Evolutionary conservation across 768 basidiomycete genomes (phyloP).

Genomic region (Tricholoma bakamatsutake): DNA sequence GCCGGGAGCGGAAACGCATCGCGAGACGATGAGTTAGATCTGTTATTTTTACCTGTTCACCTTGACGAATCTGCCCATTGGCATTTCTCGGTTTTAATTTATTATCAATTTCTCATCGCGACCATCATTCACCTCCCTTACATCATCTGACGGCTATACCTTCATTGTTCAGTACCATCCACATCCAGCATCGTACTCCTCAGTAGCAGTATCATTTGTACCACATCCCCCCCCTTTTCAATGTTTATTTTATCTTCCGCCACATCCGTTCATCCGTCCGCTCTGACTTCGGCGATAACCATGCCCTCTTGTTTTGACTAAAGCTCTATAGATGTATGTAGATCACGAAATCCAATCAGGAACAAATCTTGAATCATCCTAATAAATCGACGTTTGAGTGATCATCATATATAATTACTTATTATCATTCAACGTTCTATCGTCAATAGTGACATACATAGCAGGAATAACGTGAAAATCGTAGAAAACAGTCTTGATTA

Average conservation of each 20-base stretch:
- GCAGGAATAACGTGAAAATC: neutral
- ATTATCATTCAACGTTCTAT: neutral
- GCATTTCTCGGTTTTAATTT: neutral
- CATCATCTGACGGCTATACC: neutral
- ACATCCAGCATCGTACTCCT: neutral
- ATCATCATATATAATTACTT: neutral
- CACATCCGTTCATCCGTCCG: neutral
- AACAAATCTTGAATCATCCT: neutral
- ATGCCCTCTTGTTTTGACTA: neutral
- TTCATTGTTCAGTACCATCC: conserved; percentile 1
- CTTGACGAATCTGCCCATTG: neutral
- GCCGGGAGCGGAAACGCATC: conserved; percentile 67
- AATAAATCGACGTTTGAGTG: neutral
- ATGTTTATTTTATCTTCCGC: neutral
- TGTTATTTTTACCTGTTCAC: neutral
- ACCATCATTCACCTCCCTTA: neutral
- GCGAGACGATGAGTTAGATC: conserved; percentile 52
- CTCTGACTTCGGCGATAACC: neutral
- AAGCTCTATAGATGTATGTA: neutral
- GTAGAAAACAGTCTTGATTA: neutral
- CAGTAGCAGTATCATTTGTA: neutral
- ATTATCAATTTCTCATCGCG: neutral
- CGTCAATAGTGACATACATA: neutral
- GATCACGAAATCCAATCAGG: neutral
- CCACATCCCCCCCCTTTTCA: neutral